Conservation (phyloP, 345 rosid genomes). For the Citrus maxima region DNA sequence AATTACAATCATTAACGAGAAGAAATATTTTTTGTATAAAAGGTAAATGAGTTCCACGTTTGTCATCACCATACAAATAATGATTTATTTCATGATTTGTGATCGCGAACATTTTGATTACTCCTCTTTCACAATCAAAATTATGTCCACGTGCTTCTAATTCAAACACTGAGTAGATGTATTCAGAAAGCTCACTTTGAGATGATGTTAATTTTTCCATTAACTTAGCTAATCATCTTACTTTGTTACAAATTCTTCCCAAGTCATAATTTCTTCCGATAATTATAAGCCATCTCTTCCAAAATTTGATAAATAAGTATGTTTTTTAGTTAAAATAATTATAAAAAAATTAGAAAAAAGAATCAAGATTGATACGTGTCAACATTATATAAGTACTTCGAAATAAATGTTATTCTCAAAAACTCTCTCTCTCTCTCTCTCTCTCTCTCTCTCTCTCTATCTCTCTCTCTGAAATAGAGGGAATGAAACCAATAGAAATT, state of each 20-base stretch:
- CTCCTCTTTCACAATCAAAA: no score
- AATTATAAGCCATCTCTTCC: no score
- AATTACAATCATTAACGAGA: no score
- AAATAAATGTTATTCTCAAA: background rate
- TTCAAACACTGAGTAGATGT: background rate
- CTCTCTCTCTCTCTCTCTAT: background rate
- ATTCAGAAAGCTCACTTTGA: background rate
- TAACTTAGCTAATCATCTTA: background rate
- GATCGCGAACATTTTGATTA: no score
- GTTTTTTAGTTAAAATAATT: no score
- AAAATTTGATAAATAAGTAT: no score
- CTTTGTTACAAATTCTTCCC: background rate
- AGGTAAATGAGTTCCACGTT: background rate
- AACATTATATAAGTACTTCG: background rate
- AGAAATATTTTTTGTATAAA: background rate
- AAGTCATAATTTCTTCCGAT: background rate
- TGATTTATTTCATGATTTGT: no score
- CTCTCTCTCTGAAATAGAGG: background rate
- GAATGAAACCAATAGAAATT: slow-evolving; percentile 15
- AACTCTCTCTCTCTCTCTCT: background rate
- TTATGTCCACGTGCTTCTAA: background rate
- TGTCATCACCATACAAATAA: no score
- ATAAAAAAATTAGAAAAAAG: no score
- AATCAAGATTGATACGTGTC: no score
- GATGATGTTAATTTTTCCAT: background rate